Evolutionary conservation across 1,284 basidiomycete species (phyloP).

Genomic region (Thelephora terrestris): DNA sequence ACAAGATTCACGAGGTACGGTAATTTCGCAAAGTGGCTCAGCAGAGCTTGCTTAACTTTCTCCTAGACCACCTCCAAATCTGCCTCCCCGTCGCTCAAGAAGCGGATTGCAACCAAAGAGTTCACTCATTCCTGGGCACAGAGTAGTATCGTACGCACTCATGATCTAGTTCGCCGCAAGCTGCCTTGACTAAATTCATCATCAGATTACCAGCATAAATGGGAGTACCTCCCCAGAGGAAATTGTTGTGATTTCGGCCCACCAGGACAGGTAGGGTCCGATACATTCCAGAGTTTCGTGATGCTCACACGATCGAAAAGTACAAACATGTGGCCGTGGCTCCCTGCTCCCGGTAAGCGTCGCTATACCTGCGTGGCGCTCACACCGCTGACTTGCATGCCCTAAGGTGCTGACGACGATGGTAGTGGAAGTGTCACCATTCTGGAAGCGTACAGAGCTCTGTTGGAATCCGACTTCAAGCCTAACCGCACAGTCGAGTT

Average conservation of each 20-base stretch:
- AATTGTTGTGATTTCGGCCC: constrained; percentile 68
- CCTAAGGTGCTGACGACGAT: constrained; percentile 71
- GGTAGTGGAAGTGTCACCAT: constrained; percentile 90
- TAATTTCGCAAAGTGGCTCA: constrained; percentile 1
- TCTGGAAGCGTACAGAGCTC: constrained; percentile 79
- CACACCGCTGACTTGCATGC: constrained; percentile 5
- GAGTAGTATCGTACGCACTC: constrained; percentile 64
- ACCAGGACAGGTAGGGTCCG: constrained; percentile 69
- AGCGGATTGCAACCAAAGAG: constrained; percentile 61
- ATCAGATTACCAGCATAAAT: constrained; percentile 61
- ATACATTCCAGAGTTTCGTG: constrained; percentile 9
- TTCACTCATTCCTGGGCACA: constrained; percentile 91
- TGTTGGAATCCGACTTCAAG: constrained; percentile 70
- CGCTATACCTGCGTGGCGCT: neutral
- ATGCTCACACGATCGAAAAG: constrained; percentile 25
- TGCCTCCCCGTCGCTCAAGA: constrained; percentile 44
- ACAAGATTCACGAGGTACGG: constrained; percentile 57
- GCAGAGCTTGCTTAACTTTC: neutral
- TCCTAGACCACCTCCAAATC: constrained; percentile 54
- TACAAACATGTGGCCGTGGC: constrained; percentile 82
- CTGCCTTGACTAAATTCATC: constrained; percentile 10
- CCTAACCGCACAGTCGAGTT: constrained; percentile 82
- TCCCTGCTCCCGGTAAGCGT: constrained; percentile 70
- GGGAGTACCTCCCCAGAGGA: constrained; percentile 54
- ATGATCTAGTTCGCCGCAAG: constrained; percentile 5